Base-by-base conservation (phyloP, 2,329 filamentous ascomycete species). In the Clarireedia homoeocarpa region DNA sequence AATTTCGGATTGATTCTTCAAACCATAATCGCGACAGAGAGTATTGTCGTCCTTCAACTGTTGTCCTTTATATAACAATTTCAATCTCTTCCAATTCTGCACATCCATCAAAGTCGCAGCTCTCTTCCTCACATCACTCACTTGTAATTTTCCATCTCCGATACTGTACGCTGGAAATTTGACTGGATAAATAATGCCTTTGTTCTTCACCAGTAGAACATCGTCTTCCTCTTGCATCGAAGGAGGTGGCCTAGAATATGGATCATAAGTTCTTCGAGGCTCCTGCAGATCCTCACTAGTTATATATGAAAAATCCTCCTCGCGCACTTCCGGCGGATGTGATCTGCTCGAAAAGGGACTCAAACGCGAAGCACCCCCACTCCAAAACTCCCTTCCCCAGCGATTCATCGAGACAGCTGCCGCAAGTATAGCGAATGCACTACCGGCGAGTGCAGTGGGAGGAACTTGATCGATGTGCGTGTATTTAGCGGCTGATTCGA, bases 261-360 rank as follows among this genome's bases (percentile, higher is more conserved):
- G 70, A 56, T 76, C 73, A 59, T 78, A 76, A n/a, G 71, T 65
- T 69, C 66, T 68, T 58, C 67, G 71, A 26, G 70, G 70, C 38
- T 74, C 71, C 58, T 81, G 77, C 40, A 91, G 71, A 65, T 91
- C 87, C 65, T 88, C 82, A 27, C 84, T 84, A n/a, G 87, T 90
- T 67, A 91, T 91, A 74, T 92, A 91, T 68, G 83, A 86, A 70
- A 84, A 92, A 73, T 91, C 88, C 36, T 85, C 81, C 63, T 90
- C 86, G 64, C 82, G 87, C 58, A 91, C 84, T 61, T 83, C 78
- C 34, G 83, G 80, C 9, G 77, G 71, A 44, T 76, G 74, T 47
- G 59, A 53, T 58, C 66, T 59, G 40, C 65, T 65, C 51, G 67
- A 64, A 58, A 69, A 70, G 6, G 68, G 69, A 44, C 67, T 69